Percentiles rank a stretch among this genome's conserved stretches.
Conservation (phyloP, 2,329 filamentous ascomycete species). For the Fusarium ramigenum region DNA sequence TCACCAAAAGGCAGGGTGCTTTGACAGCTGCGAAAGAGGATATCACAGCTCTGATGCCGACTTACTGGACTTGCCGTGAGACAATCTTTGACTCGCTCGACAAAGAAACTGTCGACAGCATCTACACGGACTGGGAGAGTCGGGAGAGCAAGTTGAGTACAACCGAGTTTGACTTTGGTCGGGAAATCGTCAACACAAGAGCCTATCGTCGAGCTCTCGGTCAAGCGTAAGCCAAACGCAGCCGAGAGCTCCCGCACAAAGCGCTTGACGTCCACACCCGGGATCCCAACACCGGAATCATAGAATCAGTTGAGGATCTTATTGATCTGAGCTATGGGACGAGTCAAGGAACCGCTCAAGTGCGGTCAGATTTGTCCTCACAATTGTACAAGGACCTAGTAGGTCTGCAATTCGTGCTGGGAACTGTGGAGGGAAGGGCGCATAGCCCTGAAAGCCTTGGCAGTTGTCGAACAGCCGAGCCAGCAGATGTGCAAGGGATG, state of each 20-base stretch:
- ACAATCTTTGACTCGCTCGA: fast-evolving
- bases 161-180: background rate
- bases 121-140: background rate
- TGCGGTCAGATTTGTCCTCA: no score
- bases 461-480: no score
- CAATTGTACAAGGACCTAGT: no score
- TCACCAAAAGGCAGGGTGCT: fast-evolving
- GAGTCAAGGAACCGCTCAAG: no score
- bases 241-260: fast-evolving
- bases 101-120: background rate
- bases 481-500: no score
- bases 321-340: background rate
- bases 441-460: no score
- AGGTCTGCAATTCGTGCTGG: no score
- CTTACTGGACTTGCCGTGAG: background rate
- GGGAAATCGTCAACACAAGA: background rate
- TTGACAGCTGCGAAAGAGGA: background rate
- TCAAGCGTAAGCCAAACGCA: background rate
- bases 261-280: fast-evolving
- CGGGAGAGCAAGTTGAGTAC: background rate
- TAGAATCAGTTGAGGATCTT: fast-evolving
- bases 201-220: background rate
- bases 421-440: no score
- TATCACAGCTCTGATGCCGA: fast-evolving
- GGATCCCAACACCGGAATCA: fast-evolving